Conservation (phyloP, 1,139 yeast species). For the Hansenula anomala region DNA sequence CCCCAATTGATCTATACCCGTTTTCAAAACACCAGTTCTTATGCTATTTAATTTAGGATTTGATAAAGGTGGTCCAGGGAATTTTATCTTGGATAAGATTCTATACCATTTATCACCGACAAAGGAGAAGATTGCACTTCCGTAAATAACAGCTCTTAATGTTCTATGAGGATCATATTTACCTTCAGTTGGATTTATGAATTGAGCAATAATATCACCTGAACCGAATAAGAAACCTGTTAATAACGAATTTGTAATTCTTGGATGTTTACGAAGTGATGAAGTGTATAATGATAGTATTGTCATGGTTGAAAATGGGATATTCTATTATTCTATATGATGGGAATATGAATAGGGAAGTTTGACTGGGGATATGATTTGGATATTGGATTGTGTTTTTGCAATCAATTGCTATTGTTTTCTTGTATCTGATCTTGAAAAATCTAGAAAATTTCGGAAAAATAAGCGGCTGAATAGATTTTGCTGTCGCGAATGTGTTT, state of each 20-base stretch:
- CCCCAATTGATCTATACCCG: slow-evolving; percentile 62
- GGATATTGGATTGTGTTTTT: no score
- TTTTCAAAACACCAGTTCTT: slow-evolving; percentile 39
- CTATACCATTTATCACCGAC: slow-evolving; percentile 70
- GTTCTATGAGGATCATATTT: slow-evolving; percentile 46
- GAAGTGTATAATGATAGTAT: slow-evolving; percentile 27
- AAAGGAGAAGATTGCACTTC: slow-evolving; percentile 74
- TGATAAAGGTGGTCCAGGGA: slow-evolving; percentile 25
- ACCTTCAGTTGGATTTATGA: slow-evolving; percentile 29
- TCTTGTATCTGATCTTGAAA: no score
- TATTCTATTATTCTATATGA: neutral
- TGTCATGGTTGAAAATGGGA: neutral
- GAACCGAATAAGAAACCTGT: slow-evolving; percentile 64
- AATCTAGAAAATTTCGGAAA: no score
- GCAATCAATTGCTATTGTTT: no score
- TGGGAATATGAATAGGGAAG: no score
- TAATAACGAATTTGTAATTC: slow-evolving; percentile 47
- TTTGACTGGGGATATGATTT: no score
- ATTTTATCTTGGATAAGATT: slow-evolving; percentile 44
- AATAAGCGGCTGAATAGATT: no score
- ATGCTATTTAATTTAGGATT: slow-evolving; percentile 24
- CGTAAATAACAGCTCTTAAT: slow-evolving; percentile 63
- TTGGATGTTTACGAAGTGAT: slow-evolving; percentile 43
- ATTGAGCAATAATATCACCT: slow-evolving; percentile 76
- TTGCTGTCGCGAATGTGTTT: no score